Percentiles rank a stretch among this genome's conserved stretches.
phyloP scores from a whole-genome alignment of 2,329 filamentous ascomycete genomes.

The Claviceps sp. region DNA sequence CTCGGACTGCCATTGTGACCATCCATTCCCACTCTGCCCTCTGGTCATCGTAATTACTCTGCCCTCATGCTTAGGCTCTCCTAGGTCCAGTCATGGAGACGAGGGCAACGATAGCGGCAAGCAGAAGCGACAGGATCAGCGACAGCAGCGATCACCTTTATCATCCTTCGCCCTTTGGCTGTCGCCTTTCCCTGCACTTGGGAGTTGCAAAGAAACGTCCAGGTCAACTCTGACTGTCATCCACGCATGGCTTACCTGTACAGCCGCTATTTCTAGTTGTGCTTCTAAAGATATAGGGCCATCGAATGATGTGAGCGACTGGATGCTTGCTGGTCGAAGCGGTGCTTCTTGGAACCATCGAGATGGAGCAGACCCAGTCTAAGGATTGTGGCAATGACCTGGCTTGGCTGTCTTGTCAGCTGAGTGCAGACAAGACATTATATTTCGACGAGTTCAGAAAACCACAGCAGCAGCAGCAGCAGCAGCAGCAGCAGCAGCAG shows the following conservation, averaged over 20 bases:
- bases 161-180: conserved; percentile 29
- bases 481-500: conserved; percentile 32
- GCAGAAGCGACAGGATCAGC: conserved; percentile 21
- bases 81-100: conserved; percentile 25
- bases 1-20: conserved; percentile 46
- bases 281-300: conserved; percentile 31
- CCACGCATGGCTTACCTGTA: conserved; percentile 93
- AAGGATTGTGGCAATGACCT: conserved; percentile 44
- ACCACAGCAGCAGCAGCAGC: conserved; percentile 31
- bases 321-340: conserved; percentile 76
- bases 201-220: conserved; percentile 82
- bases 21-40: conserved; percentile 43
- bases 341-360: conserved; percentile 67
- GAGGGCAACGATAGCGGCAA: conserved; percentile 9
- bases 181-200: conserved; percentile 54
- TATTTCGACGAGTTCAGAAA: conserved; percentile 37
- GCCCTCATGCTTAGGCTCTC: conserved; percentile 36
- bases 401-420: no score
- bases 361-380: conserved; percentile 66
- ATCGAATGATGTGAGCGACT: conserved; percentile 50
- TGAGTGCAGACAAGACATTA: conserved; percentile 74
- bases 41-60: conserved; percentile 50
- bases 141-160: neutral
- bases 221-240: conserved; percentile 82
- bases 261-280: conserved; percentile 43